phyloP scores from a whole-genome alignment of 805 yeast species.

The Yarrowia sp. region DNA sequence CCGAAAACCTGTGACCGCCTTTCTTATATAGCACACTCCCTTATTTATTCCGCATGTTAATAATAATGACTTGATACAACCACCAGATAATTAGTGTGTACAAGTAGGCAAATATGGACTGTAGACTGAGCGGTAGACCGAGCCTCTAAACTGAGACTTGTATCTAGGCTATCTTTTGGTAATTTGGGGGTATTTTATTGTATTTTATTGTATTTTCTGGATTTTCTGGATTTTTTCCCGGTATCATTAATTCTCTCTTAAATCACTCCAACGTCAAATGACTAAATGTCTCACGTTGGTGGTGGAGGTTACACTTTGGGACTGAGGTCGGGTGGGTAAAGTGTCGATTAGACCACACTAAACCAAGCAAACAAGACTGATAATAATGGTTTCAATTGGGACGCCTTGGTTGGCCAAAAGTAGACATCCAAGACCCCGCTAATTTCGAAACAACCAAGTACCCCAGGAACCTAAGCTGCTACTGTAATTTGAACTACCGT shows the following conservation, averaged over 20 bases:
- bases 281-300: constrained; percentile 8
- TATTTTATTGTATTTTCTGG: neutral
- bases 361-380: neutral
- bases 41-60: constrained; percentile 25
- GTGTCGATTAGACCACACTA: neutral
- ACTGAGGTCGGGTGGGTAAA: neutral
- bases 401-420: no score
- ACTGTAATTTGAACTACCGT: no score
- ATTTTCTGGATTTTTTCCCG: neutral
- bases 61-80: neutral
- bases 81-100: no score
- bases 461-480: no score
- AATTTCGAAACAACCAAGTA: no score
- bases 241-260: neutral
- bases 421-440: no score
- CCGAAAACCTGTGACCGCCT: constrained; percentile 2
- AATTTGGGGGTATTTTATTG: neutral
- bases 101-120: no score
- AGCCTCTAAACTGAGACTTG: no score
- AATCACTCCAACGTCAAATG: neutral
- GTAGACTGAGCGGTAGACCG: no score
- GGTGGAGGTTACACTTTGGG: constrained; percentile 20
- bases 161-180: no score
- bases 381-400: no score
- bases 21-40: constrained; percentile 20